phyloP scores from a whole-genome alignment of 495 filamentous ascomycete species.

The Tuber aestivum region DNA sequence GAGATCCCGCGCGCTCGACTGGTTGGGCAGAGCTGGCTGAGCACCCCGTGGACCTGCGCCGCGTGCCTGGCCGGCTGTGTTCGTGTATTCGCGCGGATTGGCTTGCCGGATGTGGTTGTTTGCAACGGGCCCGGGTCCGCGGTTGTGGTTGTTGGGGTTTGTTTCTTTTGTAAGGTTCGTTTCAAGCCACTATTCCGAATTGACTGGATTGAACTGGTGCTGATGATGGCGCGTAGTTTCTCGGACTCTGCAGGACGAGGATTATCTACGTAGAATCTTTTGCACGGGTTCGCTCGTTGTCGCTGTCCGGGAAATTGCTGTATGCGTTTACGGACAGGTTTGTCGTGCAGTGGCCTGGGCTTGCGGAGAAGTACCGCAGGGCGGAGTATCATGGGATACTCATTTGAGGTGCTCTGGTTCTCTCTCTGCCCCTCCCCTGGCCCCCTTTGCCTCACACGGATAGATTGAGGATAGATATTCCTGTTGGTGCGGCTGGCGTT shows the following conservation, averaged over 20 bases:
- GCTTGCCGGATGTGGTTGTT: conserved; percentile 66
- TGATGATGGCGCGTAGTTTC: conserved; percentile 24
- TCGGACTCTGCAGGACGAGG: conserved; percentile 52
- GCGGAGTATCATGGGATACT: conserved; percentile 41
- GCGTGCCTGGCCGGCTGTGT: conserved; percentile 32
- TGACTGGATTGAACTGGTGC: neutral
- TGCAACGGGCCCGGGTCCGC: conserved; percentile 86
- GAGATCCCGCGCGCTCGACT: conserved; percentile 55
- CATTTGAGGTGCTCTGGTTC: conserved; percentile 16
- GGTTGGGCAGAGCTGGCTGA: conserved; percentile 60
- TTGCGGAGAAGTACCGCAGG: conserved; percentile 26
- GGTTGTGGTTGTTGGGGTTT: conserved; percentile 68
- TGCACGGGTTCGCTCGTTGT: conserved; percentile 72
- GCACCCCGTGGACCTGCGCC: conserved; percentile 47
- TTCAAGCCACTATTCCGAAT: neutral
- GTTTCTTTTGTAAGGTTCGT: conserved; percentile 60
- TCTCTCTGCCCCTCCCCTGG: neutral
- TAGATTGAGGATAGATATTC: neutral
- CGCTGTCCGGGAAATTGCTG: conserved; percentile 72
- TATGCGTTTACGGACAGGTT: conserved; percentile 59
- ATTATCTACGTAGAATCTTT: conserved; percentile 86
- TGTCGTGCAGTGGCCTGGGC: conserved; percentile 62
- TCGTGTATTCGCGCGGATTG: conserved; percentile 14
- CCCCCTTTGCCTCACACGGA: neutral
- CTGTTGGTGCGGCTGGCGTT: neutral